Evolutionary conservation across 306 rosid genomes (phyloP), one percentile per base, ranked within the genome.

Genomic region (Prosopis cineraria): DNA sequence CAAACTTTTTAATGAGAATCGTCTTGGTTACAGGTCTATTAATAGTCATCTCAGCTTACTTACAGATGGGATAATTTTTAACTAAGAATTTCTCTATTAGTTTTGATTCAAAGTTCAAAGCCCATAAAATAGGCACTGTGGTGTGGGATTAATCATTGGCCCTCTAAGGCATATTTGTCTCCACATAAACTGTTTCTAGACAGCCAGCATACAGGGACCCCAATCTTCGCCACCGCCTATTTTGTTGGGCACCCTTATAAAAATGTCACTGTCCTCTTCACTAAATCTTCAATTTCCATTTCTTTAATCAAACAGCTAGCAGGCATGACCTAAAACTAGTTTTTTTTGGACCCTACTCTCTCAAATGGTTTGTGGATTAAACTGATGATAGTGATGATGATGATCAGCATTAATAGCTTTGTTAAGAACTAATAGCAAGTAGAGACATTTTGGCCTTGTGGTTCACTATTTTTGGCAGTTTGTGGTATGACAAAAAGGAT

Each of bases 131-230:
- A 72, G 41, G 1, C 34, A 75, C 67, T 56, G 68, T 78, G 74
- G 74, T 75, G 73, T 85, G 82, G 81, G 79, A 64, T 58, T 82
- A 68, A 75, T 77, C 11, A 84, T 87, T 82, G 36, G 70, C 29
- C 10, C 5, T 71, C 68, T 66, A 84, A 87, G 86, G 87, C 88
- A 82, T 83, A 74, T 76, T 87, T 85, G 98, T 90, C 83, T 45
- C 73, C 75, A 81, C 62, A 53, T 79, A 73, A 69, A 7, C 70
- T 87, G 91, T 85, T 76, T 85, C 79, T 69, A 53, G 80, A 80
- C 85, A 82, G 74, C 82, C 91, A 90, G 68, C 87, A 80, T 73
- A 52, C 13, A 80, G 8, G 88, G 85, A 83, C 90, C 94, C 94
- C 86, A 68, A 78, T 84, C 87, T 75, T 82, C 37, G 74, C 82